These are phyloP conservation scores for Corylus avellana DNA, from an alignment of 306 rosid species.

Conservation along the genomic window DNA sequence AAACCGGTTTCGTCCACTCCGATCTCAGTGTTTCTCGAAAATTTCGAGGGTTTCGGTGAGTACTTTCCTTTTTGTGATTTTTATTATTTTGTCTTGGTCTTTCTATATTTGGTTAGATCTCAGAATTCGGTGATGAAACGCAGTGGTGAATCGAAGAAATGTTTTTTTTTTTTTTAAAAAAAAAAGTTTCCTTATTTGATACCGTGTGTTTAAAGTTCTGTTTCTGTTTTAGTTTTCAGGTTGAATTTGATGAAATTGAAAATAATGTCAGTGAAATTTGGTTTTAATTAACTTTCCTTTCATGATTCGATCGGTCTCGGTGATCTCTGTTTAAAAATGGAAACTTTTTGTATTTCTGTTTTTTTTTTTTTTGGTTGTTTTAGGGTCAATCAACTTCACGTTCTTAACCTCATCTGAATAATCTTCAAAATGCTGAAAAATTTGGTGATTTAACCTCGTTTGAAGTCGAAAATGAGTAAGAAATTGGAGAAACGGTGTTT, in stretches of 20 bases:
- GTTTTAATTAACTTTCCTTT: constrained; percentile 23
- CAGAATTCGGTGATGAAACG: background rate
- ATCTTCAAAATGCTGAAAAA: background rate
- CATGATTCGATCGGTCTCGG: background rate
- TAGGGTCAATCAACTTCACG: background rate
- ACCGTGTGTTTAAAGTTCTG: constrained; percentile 15
- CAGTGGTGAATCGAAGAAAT: constrained; percentile 2
- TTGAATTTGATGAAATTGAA: constrained; percentile 20
- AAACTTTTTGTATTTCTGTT: background rate
- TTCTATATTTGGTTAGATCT: constrained; percentile 16
- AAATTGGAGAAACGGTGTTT: background rate
- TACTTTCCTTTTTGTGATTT: constrained; percentile 21
- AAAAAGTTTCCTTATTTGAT: background rate
- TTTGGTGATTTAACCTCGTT: background rate
- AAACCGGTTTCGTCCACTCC: constrained; percentile 14
- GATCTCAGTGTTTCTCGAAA: constrained; percentile 13
- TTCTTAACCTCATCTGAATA: background rate
- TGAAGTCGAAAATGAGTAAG: background rate
- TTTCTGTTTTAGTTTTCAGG: background rate
- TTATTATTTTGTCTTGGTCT: constrained; percentile 10
- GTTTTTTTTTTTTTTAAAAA: too few relatives aligned
- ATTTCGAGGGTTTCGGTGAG: constrained; percentile 33
- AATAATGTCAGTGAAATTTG: background rate
- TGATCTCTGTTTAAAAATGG: constrained; percentile 10
- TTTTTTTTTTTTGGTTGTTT: background rate